Evolutionary conservation across 176 grass and related monocot species (phyloP).

Genomic region (Themeda triandra): DNA sequence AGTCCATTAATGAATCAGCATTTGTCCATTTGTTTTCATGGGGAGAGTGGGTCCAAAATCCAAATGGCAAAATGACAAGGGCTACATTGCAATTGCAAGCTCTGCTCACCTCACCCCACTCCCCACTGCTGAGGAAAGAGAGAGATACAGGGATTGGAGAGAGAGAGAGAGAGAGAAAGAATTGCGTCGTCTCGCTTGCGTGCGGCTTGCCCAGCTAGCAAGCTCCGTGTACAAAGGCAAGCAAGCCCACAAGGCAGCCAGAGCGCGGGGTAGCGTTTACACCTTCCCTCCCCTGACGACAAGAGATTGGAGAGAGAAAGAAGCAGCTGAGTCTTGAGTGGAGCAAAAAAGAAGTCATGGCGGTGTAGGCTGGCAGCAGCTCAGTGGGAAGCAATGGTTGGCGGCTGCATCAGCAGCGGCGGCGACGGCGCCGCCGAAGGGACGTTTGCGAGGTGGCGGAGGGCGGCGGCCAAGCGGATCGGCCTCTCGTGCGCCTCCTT

Average conservation of each 20-base stretch:
- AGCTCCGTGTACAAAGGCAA: conserved; percentile 41
- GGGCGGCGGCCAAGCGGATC: conserved; percentile 62
- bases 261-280: conserved; percentile 20
- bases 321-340: neutral
- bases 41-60: neutral
- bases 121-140: neutral
- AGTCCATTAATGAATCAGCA: neutral
- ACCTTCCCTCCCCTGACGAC: neutral
- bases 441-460: conserved; percentile 50
- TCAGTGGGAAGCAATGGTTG: conserved; percentile 38
- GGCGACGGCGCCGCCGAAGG: conserved; percentile 37
- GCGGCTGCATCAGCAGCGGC: conserved; percentile 29
- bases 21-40: conserved; percentile 1
- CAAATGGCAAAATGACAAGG: conserved; percentile 7
- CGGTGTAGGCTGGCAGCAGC: conserved; percentile 2
- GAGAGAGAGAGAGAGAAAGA: neutral
- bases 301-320: neutral
- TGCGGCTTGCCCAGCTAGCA: neutral
- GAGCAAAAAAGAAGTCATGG: conserved; percentile 25
- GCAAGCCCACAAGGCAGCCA: conserved; percentile 21
- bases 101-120: neutral
- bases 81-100: conserved; percentile 22
- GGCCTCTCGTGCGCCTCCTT: conserved; percentile 62
- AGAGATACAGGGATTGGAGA: neutral
- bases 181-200: neutral